Percentiles rank a stretch among this genome's conserved stretches.
phyloP scores from a whole-genome alignment of 495 filamentous ascomycete genomes.

The Penicillium malachiteum region DNA sequence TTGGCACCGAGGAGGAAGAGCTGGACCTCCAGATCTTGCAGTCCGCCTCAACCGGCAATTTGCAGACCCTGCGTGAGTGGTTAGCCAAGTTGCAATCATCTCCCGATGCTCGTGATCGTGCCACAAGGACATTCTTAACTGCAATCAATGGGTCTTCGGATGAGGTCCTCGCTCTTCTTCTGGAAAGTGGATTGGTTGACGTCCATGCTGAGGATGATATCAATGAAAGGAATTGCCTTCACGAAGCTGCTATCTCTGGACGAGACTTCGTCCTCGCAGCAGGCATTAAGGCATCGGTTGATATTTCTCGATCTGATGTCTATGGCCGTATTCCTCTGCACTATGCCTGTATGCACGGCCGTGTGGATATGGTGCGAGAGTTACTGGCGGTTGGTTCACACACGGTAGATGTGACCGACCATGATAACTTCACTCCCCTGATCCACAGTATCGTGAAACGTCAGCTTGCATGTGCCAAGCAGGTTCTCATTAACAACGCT shows the following conservation, averaged over 20 bases:
- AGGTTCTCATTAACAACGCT: slow-evolving; percentile 69
- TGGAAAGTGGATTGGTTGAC: slow-evolving; percentile 80
- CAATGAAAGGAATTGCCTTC: slow-evolving; percentile 92
- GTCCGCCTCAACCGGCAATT: slow-evolving; percentile 74
- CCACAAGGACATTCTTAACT: slow-evolving; percentile 85
- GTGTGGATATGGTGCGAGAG: slow-evolving; percentile 75
- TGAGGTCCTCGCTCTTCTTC: slow-evolving; percentile 68
- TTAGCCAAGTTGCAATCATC: slow-evolving; percentile 52
- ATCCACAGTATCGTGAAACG: slow-evolving; percentile 92
- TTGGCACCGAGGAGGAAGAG: slow-evolving; percentile 79
- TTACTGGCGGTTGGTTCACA: slow-evolving; percentile 59
- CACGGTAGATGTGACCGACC: slow-evolving; percentile 83
- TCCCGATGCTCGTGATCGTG: slow-evolving; percentile 64
- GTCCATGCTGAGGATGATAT: slow-evolving; percentile 91
- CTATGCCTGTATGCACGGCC: slow-evolving; percentile 94
- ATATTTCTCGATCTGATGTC: slow-evolving; percentile 79
- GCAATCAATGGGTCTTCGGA: slow-evolving; percentile 84
- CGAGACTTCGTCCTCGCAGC: slow-evolving; percentile 71
- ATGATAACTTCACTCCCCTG: slow-evolving; percentile 94
- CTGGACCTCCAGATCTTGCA: slow-evolving; percentile 85
- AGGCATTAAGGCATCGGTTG: slow-evolving; percentile 67
- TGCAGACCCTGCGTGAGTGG: slow-evolving; percentile 61
- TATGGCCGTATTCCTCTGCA: slow-evolving; percentile 93
- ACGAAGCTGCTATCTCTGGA: slow-evolving; percentile 91
- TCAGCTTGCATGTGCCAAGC: slow-evolving; percentile 72